These are phyloP conservation scores for Oidiodendron maius DNA, from an alignment of 495 filamentous ascomycete species.

Conservation along the genomic window DNA sequence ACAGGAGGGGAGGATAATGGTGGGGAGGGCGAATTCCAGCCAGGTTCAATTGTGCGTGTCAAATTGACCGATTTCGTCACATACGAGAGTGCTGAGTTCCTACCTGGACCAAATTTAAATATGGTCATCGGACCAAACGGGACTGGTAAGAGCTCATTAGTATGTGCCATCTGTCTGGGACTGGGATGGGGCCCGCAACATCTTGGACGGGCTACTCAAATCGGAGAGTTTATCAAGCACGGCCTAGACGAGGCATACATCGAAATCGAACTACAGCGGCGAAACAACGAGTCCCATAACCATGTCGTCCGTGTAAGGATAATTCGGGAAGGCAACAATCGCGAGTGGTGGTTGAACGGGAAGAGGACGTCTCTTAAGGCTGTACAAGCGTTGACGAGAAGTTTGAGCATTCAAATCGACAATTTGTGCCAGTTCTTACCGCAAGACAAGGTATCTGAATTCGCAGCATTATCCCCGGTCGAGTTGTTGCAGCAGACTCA, in stretches of 20 bases:
- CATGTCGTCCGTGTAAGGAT: constrained; percentile 70
- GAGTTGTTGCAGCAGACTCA: constrained; percentile 83
- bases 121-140: constrained; percentile 99
- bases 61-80: constrained; percentile 91
- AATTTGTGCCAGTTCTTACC: constrained; percentile 97
- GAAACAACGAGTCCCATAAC: constrained; percentile 47
- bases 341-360: constrained; percentile 66
- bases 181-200: constrained; percentile 79
- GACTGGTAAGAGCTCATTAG: constrained; percentile 94
- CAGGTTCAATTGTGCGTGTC: constrained; percentile 86
- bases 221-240: constrained; percentile 91
- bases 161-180: constrained; percentile 94
- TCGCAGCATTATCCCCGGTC: constrained; percentile 77
- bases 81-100: constrained; percentile 84
- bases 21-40: constrained; percentile 39
- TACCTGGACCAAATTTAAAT: constrained; percentile 86
- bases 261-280: constrained; percentile 79
- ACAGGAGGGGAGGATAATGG: not conserved
- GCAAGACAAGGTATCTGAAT: constrained; percentile 93
- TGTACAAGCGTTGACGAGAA: constrained; percentile 58
- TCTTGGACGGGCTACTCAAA: constrained; percentile 79
- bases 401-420: constrained; percentile 85
- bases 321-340: constrained; percentile 72
- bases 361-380: constrained; percentile 46
- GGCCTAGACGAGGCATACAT: constrained; percentile 70